Evolutionary conservation across 2,329 filamentous ascomycete species (phyloP).

Genomic region (Colletotrichum scovillei): DNA sequence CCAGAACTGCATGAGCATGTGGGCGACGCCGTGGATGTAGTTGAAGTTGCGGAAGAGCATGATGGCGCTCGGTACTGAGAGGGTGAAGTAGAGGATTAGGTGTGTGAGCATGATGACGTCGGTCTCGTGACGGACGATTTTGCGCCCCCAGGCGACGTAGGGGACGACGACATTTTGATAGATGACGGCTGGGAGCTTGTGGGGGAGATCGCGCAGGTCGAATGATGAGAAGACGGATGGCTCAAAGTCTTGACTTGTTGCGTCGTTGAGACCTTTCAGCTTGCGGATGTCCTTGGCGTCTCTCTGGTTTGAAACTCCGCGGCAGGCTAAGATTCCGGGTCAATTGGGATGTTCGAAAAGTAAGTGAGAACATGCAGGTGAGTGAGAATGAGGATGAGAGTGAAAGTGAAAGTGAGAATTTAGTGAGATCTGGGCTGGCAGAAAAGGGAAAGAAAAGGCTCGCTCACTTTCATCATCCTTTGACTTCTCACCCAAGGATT

Average conservation of each 20-base stretch:
- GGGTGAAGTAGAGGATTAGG: conserved; percentile 76
- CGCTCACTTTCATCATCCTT: neutral
- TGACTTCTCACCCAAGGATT: conserved; percentile 8
- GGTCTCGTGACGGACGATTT: conserved; percentile 71
- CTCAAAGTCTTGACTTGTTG: conserved; percentile 53
- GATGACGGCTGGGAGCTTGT: conserved; percentile 44
- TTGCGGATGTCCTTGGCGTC: conserved; percentile 40
- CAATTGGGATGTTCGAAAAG: neutral
- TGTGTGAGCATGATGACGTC: conserved; percentile 86
- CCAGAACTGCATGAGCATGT: conserved; percentile 73
- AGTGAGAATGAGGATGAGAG: neutral
- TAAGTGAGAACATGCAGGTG: neutral
- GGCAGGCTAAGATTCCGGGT: neutral
- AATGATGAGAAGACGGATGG: conserved; percentile 57
- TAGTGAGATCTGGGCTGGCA: too few relatives aligned
- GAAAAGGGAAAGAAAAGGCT: neutral
- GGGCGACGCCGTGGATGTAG: conserved; percentile 74
- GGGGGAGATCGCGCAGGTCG: conserved; percentile 50
- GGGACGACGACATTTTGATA: conserved; percentile 52
- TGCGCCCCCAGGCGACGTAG: conserved; percentile 67
- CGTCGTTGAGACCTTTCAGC: conserved; percentile 56
- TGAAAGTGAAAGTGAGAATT: neutral
- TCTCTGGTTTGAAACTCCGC: conserved; percentile 3
- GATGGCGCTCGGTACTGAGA: conserved; percentile 76
- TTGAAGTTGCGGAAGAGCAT: conserved; percentile 74